Conservation (phyloP, 106 monocot genomes). For the Platanthera zijinensis region DNA sequence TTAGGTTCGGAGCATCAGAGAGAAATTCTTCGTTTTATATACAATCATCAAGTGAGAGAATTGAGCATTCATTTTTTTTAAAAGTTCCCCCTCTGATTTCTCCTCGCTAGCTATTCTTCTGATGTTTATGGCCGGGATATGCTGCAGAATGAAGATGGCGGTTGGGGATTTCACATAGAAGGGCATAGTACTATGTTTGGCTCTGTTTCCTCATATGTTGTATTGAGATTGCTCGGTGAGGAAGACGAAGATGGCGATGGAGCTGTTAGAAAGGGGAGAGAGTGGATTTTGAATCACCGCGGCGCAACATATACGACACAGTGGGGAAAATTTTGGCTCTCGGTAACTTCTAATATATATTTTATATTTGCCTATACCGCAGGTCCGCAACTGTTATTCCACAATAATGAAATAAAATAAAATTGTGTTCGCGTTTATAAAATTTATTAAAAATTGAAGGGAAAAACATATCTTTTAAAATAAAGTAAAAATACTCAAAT, state of each 20-base stretch:
- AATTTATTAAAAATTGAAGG: too few species aligned
- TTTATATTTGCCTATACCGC: too few species aligned
- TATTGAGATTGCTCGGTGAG: slow-evolving; percentile 41
- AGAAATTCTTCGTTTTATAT: not conserved
- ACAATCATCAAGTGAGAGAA: not conserved
- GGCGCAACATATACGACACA: slow-evolving; percentile 24
- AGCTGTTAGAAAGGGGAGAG: not conserved
- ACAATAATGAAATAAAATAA: too few species aligned
- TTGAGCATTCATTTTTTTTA: too few species aligned
- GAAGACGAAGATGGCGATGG: slow-evolving; percentile 35
- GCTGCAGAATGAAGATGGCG: slow-evolving; percentile 40
- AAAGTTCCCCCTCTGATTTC: too few species aligned
- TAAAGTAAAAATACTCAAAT: too few species aligned
- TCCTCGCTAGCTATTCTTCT: too few species aligned
- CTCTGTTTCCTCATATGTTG: slow-evolving; percentile 27
- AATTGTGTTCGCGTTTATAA: too few species aligned
- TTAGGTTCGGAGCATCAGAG: not conserved
- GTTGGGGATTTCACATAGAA: slow-evolving; percentile 4
- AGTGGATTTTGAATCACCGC: slow-evolving; percentile 23
- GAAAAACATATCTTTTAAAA: too few species aligned
- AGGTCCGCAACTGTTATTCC: too few species aligned
- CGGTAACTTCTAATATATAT: slow-evolving; percentile 11
- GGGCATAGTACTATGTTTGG: slow-evolving; percentile 46
- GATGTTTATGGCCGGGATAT: too few species aligned
- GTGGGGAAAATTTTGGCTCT: slow-evolving; percentile 50